phyloP scores from a whole-genome alignment of 805 yeast genomes.

The Clavispora phyllophila region DNA sequence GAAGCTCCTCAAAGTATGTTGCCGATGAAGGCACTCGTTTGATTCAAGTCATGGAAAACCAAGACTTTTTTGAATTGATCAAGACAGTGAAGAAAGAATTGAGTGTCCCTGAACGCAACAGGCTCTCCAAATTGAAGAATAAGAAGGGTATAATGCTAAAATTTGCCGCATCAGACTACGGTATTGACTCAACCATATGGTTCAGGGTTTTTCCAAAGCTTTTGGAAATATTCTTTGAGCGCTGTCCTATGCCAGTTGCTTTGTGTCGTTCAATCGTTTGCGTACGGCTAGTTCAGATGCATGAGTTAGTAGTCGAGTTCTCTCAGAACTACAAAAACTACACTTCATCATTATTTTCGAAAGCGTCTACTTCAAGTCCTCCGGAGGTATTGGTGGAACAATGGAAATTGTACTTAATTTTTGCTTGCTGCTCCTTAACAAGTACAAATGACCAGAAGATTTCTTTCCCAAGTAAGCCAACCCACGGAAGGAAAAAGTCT shows the following conservation, averaged over 20 bases:
- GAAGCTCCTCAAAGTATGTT: conserved; percentile 65
- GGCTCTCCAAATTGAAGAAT: conserved; percentile 60
- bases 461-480: conserved; percentile 42
- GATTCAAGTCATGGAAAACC: conserved; percentile 68
- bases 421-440: conserved; percentile 88
- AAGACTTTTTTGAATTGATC: conserved; percentile 63
- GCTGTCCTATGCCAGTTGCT: conserved; percentile 91
- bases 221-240: conserved; percentile 63
- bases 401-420: conserved; percentile 84
- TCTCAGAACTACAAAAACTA: conserved; percentile 41
- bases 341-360: conserved; percentile 33
- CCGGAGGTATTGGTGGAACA: conserved; percentile 76
- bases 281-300: conserved; percentile 79
- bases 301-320: conserved; percentile 57
- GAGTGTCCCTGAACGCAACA: conserved; percentile 72
- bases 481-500: conserved; percentile 69
- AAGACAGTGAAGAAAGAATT: conserved; percentile 44
- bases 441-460: conserved; percentile 82
- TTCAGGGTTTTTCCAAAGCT: conserved; percentile 78
- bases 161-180: conserved; percentile 86
- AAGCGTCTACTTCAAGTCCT: conserved; percentile 30
- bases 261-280: conserved; percentile 88
- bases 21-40: conserved; percentile 75
- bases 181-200: conserved; percentile 97
- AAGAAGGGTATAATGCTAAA: conserved; percentile 66